Evolutionary conservation across 1,139 yeast species (phyloP).

Genomic region (Yamadazyma conglobata): DNA sequence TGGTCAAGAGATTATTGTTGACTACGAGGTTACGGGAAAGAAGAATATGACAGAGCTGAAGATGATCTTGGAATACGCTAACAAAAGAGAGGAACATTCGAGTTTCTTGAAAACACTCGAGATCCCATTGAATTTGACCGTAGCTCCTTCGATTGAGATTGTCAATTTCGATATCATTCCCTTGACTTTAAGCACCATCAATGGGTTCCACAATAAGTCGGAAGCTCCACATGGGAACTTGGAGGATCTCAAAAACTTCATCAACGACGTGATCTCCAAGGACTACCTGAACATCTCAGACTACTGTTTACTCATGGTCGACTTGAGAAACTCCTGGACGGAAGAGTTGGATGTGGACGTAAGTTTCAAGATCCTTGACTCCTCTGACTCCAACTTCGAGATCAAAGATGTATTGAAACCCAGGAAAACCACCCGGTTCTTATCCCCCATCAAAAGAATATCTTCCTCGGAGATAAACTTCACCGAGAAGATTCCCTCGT

Average conservation of each 20-base stretch:
- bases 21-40: constrained; percentile 66
- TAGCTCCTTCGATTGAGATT: constrained; percentile 67
- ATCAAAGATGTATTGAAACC: constrained; percentile 37
- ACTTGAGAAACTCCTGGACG: constrained; percentile 68
- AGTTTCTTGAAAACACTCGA: constrained; percentile 52
- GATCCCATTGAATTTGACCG: constrained; percentile 66
- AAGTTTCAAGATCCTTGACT: constrained; percentile 11
- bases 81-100: constrained; percentile 26
- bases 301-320: constrained; percentile 63
- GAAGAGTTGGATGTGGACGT: constrained; percentile 31
- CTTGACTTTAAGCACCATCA: constrained; percentile 24
- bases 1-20: constrained; percentile 35
- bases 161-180: constrained; percentile 74
- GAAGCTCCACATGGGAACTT: constrained; percentile 12
- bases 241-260: constrained; percentile 11
- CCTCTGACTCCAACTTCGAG: constrained; percentile 14
- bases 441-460: constrained; percentile 66
- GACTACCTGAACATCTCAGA: constrained; percentile 34
- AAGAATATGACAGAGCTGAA: constrained; percentile 68
- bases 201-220: constrained; percentile 18
- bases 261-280: constrained; percentile 17
- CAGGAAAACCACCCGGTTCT: constrained; percentile 54
- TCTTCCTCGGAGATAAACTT: constrained; percentile 42
- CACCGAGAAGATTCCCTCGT: constrained; percentile 63
- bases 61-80: constrained; percentile 66